A percentile compares a stretch with the other conserved stretches of the same genome.
phyloP scores from a whole-genome alignment of 805 yeast genomes.

The Metschnikowia arizonensis region DNA sequence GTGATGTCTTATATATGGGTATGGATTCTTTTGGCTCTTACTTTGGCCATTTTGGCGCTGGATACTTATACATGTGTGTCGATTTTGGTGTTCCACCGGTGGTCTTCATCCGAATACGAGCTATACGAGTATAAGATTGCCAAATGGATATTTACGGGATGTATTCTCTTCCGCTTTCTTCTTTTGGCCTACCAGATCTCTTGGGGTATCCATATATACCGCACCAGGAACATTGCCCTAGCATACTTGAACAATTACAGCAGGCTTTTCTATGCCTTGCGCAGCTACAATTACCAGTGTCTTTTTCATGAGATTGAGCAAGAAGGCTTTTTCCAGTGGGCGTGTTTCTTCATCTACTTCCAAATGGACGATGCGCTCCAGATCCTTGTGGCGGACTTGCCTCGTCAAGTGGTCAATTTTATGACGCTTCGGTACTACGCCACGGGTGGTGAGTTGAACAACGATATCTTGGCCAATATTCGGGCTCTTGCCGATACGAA shows the following conservation, averaged over 20 bases:
- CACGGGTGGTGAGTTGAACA: slow-evolving; percentile 42
- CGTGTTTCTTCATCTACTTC: slow-evolving; percentile 61
- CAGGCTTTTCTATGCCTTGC: slow-evolving; percentile 51
- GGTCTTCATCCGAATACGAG: slow-evolving; percentile 52
- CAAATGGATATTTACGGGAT: slow-evolving; percentile 73
- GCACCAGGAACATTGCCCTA: slow-evolving; percentile 61
- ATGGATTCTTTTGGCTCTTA: slow-evolving; percentile 47
- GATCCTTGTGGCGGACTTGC: slow-evolving; percentile 73
- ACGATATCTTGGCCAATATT: slow-evolving; percentile 46
- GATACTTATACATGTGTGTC: slow-evolving; percentile 79
- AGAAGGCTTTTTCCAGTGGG: slow-evolving; percentile 60
- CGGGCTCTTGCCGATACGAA: slow-evolving; percentile 56
- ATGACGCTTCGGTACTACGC: slow-evolving; percentile 57
- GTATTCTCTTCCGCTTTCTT: slow-evolving; percentile 68
- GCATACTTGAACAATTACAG: slow-evolving; percentile 68
- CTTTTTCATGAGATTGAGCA: slow-evolving; percentile 64
- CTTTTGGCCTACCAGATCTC: slow-evolving; percentile 54
- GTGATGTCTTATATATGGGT: slow-evolving; percentile 39
- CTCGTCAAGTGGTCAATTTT: slow-evolving; percentile 82
- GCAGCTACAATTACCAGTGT: slow-evolving; percentile 63
- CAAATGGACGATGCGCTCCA: slow-evolving; percentile 59
- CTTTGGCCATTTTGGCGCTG: slow-evolving; percentile 52
- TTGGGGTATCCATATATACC: slow-evolving; percentile 54
- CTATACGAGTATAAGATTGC: slow-evolving; percentile 49
- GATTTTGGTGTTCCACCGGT: slow-evolving; percentile 64